Evolutionary conservation across 306 rosid species (phyloP), one percentile per base, ranked within the genome.

Genomic region (Astragalus membranaceus): DNA sequence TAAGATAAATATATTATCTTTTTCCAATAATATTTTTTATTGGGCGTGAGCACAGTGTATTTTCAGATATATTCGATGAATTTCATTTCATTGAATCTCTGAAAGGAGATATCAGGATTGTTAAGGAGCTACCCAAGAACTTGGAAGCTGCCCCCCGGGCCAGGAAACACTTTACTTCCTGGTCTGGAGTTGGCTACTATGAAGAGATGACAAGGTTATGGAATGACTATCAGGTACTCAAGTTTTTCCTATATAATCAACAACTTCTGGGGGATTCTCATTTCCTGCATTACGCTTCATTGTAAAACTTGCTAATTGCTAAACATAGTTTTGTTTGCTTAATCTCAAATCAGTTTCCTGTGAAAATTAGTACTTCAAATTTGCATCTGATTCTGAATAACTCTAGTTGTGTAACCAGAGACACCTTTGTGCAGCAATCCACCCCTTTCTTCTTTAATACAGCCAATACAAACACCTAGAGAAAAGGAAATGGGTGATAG

Each of bases 11-110:
- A 26, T n/a, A 29, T 17, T 30, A 41, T 64, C 36, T 50, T 55
- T 53, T 65, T 32, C 79, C 62, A 46, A 44, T 67, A 64, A 64
- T 13, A 16, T 68, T 76, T 57, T 79, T 32, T 60, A 59, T 35
- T 60, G 53, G 54, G 73, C 67, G 13, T 51, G 54, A 81, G 69
- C 39, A 8, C 92, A 92, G 98, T 83, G 81, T 79, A 56, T 92
- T 92, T 82, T 83, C 98, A 81, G 98, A 92, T 82, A 74, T 89
- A 78, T 92, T 92, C 79, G 88, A 92, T 75, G 98, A 88, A 75
- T 48, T 52, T 79, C 95, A 92, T 83, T 92, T 92, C 79, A 86
- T 92, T 53, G 80, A 89, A 64, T 83, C 86, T 80, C 83, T 92
- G 55, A 77, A 72, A 83, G 79, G 85, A 75, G 92, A 92, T 74